Evolutionary conservation across 768 basidiomycete species (phyloP).

Genomic region (Cyclocybe cylindracea): DNA sequence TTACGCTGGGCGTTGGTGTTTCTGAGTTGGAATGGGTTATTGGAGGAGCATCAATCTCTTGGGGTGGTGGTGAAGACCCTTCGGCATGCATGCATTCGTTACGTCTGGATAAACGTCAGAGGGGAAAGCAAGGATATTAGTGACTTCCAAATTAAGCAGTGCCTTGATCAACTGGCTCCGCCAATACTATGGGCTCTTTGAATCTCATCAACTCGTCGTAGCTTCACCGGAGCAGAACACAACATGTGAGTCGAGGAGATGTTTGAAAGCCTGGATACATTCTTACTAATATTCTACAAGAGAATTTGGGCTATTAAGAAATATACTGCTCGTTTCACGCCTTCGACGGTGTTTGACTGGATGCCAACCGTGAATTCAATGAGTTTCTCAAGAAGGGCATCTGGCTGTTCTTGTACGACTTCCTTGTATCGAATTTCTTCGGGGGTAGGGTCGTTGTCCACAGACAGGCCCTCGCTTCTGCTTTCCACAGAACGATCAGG

Average conservation of each 20-base stretch:
- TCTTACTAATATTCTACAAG: background rate
- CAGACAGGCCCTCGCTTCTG: constrained; percentile 56
- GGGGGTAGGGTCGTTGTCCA: constrained; percentile 48
- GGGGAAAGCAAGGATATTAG: constrained; percentile 2
- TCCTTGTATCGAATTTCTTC: constrained; percentile 61
- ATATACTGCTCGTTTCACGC: constrained; percentile 81
- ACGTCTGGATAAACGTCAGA: background rate
- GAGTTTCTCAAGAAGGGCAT: constrained; percentile 72
- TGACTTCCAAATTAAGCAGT: background rate
- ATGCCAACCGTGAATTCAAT: constrained; percentile 83
- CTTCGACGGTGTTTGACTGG: constrained; percentile 80
- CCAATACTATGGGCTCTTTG: too few relatives aligned
- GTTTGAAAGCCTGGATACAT: constrained; percentile 73
- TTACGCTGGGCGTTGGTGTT: constrained; percentile 1
- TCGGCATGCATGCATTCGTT: constrained; percentile 29
- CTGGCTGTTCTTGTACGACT: constrained; percentile 64
- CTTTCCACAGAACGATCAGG: constrained; percentile 85
- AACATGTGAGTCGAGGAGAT: constrained; percentile 77
- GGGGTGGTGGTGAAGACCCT: constrained; percentile 33
- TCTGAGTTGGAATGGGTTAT: constrained; percentile 9
- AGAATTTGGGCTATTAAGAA: background rate
- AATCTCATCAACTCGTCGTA: too few relatives aligned
- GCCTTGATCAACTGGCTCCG: background rate
- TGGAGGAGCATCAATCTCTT: constrained; percentile 12
- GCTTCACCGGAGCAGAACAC: constrained; percentile 62